Conservation (phyloP, 495 filamentous ascomycete genomes). For the Aspergillus affinis region DNA sequence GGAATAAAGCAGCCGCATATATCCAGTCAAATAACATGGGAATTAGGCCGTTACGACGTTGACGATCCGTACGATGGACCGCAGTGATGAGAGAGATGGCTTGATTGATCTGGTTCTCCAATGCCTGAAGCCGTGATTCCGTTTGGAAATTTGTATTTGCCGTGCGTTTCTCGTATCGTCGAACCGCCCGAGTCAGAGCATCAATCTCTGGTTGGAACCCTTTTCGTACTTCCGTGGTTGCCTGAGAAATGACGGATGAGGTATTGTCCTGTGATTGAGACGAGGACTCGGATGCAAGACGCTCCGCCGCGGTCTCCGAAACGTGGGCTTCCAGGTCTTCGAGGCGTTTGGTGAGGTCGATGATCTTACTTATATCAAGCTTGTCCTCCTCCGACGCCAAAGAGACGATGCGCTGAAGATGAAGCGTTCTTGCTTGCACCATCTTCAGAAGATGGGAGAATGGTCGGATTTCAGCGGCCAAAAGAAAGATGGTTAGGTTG, state of each 20-base stretch:
- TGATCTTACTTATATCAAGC: slow-evolving; percentile 43
- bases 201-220: slow-evolving; percentile 79
- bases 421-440: slow-evolving; percentile 73
- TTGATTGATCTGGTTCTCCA: slow-evolving; percentile 72
- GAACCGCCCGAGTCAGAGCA: slow-evolving; percentile 82
- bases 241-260: slow-evolving; percentile 39
- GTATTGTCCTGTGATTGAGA: slow-evolving; percentile 21
- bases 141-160: slow-evolving; percentile 69
- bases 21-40: slow-evolving; percentile 28
- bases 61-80: slow-evolving; percentile 51
- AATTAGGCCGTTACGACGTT: slow-evolving; percentile 19
- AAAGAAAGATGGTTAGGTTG: slow-evolving; percentile 90
- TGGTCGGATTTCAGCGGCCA: slow-evolving; percentile 83
- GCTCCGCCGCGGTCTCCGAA: slow-evolving; percentile 36
- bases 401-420: slow-evolving; percentile 75
- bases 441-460: slow-evolving; percentile 77
- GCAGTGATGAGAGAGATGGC: slow-evolving; percentile 76
- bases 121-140: slow-evolving; percentile 66
- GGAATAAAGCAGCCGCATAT: slow-evolving; percentile 31
- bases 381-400: slow-evolving; percentile 42
- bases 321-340: slow-evolving; percentile 68
- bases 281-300: slow-evolving; percentile 19
- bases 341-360: slow-evolving; percentile 62
- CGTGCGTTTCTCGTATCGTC: slow-evolving; percentile 90
- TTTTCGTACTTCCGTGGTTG: slow-evolving; percentile 62